Evolutionary conservation across 352 stramenopile genomes (phyloP).

Genomic region (Pythium dissimile): DNA sequence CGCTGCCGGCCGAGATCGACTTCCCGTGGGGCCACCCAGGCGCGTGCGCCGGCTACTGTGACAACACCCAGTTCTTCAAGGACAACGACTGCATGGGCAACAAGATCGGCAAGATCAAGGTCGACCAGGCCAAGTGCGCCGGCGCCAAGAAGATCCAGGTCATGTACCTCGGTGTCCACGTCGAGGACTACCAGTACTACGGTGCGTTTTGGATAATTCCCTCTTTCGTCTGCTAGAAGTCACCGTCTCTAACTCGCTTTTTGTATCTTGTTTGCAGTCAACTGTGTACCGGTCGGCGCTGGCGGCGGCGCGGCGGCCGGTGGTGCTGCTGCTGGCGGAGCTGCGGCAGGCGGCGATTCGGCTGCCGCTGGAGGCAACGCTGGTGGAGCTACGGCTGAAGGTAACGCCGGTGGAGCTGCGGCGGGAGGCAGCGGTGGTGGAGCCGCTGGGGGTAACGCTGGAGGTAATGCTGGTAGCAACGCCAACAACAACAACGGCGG

Average conservation of each 20-base stretch:
- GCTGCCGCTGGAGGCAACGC: background rate
- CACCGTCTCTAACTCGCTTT: background rate
- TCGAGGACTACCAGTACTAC: conserved; percentile 19
- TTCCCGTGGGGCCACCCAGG: conserved; percentile 24
- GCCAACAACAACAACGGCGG: background rate
- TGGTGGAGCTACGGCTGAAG: background rate
- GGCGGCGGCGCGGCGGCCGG: background rate
- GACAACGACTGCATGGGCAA: conserved; percentile 21
- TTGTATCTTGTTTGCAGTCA: conserved; percentile 4
- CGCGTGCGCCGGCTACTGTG: conserved; percentile 22
- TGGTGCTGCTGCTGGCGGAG: background rate
- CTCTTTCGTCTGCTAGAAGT: background rate
- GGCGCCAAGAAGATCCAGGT: conserved; percentile 18
- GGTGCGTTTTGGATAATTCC: background rate
- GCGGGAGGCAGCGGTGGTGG: too few relatives aligned
- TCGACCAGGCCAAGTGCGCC: conserved; percentile 17
- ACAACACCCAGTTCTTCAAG: conserved; percentile 19
- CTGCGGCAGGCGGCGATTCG: background rate
- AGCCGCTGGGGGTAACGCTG: background rate
- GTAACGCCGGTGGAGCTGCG: background rate
- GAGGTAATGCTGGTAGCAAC: background rate
- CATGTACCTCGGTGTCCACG: conserved; percentile 24
- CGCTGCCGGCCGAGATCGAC: conserved; percentile 19
- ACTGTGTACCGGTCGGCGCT: conserved; percentile 5
- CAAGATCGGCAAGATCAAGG: conserved; percentile 23